A percentile compares a stretch with the other conserved stretches of the same genome.
phyloP scores from a whole-genome alignment of 106 monocot species.

The Dioscorea alata region DNA sequence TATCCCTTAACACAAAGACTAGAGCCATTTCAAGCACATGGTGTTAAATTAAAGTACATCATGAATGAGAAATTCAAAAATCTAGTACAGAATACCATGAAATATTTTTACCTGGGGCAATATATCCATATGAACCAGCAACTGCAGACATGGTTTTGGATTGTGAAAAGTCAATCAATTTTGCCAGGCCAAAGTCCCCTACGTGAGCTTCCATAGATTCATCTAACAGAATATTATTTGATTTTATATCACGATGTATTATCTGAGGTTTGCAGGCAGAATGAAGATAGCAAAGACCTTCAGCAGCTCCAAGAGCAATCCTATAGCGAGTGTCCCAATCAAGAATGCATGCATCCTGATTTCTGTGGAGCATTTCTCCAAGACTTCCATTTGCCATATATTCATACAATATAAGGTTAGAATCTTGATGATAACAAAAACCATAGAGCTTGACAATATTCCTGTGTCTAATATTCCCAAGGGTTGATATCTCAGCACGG shows the following conservation, averaged over 20 bases:
- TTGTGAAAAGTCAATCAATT: slow-evolving; percentile 30
- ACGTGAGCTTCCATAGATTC: slow-evolving; percentile 65
- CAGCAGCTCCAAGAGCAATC: slow-evolving; percentile 70
- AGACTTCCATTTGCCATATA: slow-evolving; percentile 84
- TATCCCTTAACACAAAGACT: no score
- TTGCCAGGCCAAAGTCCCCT: slow-evolving; percentile 63
- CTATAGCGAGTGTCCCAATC: slow-evolving; percentile 64
- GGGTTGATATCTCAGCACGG: slow-evolving; percentile 58
- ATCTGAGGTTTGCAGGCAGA: slow-evolving; percentile 68
- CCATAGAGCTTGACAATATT: slow-evolving; percentile 87
- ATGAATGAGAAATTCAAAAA: no score
- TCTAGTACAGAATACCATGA: background rate
- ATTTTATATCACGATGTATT: slow-evolving; percentile 75
- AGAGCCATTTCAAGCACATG: no score
- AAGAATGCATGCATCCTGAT: slow-evolving; percentile 23
- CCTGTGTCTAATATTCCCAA: slow-evolving; percentile 61
- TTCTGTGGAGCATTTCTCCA: slow-evolving; percentile 51
- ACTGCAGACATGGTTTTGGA: slow-evolving; percentile 75
- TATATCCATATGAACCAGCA: slow-evolving; percentile 86
- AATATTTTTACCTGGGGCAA: slow-evolving; percentile 59
- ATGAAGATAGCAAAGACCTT: slow-evolving; percentile 73
- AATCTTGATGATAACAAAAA: slow-evolving; percentile 65
- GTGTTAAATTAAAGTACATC: no score
- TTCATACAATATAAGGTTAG: slow-evolving; percentile 69
- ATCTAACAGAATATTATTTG: slow-evolving; percentile 69